Evolutionary conservation across 2,329 filamentous ascomycete species (phyloP), one percentile per base, ranked within the genome.

Genomic region (Aspergillus sergii): DNA sequence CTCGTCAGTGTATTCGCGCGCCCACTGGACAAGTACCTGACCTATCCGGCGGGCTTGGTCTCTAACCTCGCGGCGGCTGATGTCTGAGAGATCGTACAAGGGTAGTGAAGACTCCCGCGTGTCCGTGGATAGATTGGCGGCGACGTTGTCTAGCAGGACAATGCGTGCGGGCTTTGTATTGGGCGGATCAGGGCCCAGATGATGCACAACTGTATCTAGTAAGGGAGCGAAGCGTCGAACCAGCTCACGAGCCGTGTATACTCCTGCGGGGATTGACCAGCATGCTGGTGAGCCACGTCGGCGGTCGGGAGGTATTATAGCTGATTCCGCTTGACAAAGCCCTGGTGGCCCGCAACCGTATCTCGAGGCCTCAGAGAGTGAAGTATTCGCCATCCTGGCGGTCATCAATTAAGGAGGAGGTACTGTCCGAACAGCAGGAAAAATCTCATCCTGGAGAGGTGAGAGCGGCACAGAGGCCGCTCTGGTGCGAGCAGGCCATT

Each of bases 151-250:
- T 0, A 71, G 57, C 4, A 71, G 62, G 4, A 48, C 59, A 1
- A 34, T 32, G 2, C 68, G 65, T 16, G 67, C 54, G 0, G 66
- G 60, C 12, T 28, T 65, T 8, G 48, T 10, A 2, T 57, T 39
- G 0, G 58, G n/a, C 0, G 69, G 45, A 48, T 69, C 66, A 1
- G 57, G 45, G 3, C 62, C 60, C 2, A 71, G 51, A 34, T 60
- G 67, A 58, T 56, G 59, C 0, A 70, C 50, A 3, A 71, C 67
- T 1, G 66, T 60, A 43, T 70, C 63, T 3, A 71, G 63, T 8
- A 71, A 57, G 6, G 68, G 67, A 7, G 68, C 63, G 39, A 71
- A 71, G 1, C 61, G 55, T 21, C 68, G 59, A 10, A 71, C 69
- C 5, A 71, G 51, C 54, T 70, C 63, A 10, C 60, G 64, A 1